phyloP scores from a whole-genome alignment of 2,329 filamentous ascomycete genomes.

The Diaporthe aspalathi region DNA sequence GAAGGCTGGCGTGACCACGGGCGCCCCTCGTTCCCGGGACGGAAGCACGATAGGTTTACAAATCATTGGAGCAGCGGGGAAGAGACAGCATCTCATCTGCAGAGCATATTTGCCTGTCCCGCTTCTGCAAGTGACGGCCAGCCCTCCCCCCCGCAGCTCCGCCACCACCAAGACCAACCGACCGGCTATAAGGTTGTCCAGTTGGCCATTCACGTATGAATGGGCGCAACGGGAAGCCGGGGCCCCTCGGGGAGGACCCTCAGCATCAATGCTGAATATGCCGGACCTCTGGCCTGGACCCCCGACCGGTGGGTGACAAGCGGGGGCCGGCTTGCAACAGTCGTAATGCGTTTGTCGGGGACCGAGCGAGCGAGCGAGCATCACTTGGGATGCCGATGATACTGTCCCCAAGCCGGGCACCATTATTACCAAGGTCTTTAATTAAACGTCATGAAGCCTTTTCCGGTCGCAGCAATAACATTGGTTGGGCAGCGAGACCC shows the following conservation, averaged over 20 bases:
- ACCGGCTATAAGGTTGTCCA: background rate
- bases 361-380: background rate
- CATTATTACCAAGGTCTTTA: no score
- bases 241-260: background rate
- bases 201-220: background rate
- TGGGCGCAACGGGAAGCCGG: background rate
- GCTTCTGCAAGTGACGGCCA: background rate
- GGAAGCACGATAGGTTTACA: no score
- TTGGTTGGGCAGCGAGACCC: slow-evolving; percentile 2
- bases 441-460: background rate
- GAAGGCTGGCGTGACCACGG: background rate
- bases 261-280: background rate
- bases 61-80: background rate
- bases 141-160: background rate
- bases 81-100: background rate
- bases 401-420: background rate
- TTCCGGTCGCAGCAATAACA: no score
- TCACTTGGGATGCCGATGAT: no score
- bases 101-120: no score
- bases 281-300: background rate
- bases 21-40: background rate
- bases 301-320: background rate
- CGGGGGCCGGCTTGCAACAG: background rate
- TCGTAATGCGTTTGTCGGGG: background rate
- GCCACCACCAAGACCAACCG: background rate